Evolutionary conservation across 2,329 filamentous ascomycete species (phyloP).

Genomic region (Neonectria magnoliae): DNA sequence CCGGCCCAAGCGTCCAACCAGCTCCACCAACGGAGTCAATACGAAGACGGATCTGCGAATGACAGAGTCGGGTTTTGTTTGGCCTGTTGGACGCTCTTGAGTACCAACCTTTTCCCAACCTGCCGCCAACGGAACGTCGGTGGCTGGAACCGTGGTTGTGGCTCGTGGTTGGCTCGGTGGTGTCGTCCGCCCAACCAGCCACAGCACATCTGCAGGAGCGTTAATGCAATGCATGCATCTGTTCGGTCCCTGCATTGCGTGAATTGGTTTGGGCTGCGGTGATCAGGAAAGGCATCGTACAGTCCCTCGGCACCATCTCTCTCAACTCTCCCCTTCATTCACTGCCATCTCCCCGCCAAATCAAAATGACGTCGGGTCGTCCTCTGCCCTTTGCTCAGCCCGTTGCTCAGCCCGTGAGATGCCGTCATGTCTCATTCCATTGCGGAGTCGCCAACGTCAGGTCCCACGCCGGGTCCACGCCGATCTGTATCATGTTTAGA

Average conservation of each 20-base stretch:
- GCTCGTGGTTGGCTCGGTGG: constrained; percentile 27
- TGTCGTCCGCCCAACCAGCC: constrained; percentile 8
- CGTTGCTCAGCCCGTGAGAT: constrained; percentile 11
- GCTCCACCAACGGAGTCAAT: not conserved
- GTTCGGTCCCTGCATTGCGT: not conserved
- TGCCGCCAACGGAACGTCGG: constrained; percentile 20
- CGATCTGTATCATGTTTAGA: constrained; percentile 5
- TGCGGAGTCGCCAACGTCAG: constrained; percentile 8
- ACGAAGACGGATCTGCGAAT: constrained; percentile 1
- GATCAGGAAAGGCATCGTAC: not conserved
- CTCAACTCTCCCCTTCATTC: not conserved
- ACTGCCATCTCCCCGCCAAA: not conserved
- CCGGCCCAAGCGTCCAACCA: not conserved
- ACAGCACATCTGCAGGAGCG: not conserved
- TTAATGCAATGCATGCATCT: not conserved
- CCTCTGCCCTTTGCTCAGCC: not conserved
- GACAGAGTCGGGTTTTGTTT: not conserved
- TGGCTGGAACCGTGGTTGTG: constrained; percentile 22
- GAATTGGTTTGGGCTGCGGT: too few relatives aligned
- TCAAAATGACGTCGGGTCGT: not conserved
- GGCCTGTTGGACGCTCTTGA: too few relatives aligned
- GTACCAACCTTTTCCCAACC: constrained; percentile 20
- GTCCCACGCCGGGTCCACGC: constrained; percentile 6
- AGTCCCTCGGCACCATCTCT: not conserved
- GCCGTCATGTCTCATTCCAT: constrained; percentile 40